Base-by-base conservation (phyloP, 2,329 filamentous ascomycete genomes). In the Elsinoe necatrix region DNA sequence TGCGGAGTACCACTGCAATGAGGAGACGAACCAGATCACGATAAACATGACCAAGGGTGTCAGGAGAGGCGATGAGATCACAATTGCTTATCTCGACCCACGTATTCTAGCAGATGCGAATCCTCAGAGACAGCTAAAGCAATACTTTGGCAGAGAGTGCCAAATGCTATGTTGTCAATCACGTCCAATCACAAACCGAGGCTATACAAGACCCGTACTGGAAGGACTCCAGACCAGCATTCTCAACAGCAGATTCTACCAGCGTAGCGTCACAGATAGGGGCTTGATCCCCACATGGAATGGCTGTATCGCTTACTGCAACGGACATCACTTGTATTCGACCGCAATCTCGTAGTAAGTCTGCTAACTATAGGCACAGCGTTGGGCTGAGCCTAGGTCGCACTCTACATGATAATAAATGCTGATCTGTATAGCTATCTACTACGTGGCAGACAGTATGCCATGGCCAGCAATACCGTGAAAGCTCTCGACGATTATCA, bases 1-100 rank as follows among this genome's bases (percentile, higher is more conserved):
- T 47, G 57, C 60, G 2, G 54, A 58, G 21, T 59, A 59, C 45
- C 37, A 52, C 41, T 58, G 58, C 47, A 56, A 55, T 12, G 56
- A 55, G 41, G 57, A 60, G 14, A 21, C 20, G 6, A 29, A 29
- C 12, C 43, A 59, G 11, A 35, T 61, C 7, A 57, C 58, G 2
- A 18, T 60, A 3, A 52, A 55, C 21, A 55, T 57, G 9, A 55
- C 42, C 18, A 57, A 52, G 43, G 41, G 51, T 21, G 59, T 62
- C 39, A 31, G 23, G 11, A 23, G 21, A 7, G 59, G 56, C 2
- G 60, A 62, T n/a, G 60, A 62, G 43, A 57, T 62, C 27, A 58
- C 54, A 11, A 60, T 60, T 8, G 51, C 48, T 2, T 61, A 60
- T 20, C 27, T 51, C 23, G 23, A 34, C 16, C 42, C 20, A 8